These are phyloP conservation scores for Cenchrus americanus DNA, from an alignment of 176 grass and related monocot species.

Conservation along the genomic window DNA sequence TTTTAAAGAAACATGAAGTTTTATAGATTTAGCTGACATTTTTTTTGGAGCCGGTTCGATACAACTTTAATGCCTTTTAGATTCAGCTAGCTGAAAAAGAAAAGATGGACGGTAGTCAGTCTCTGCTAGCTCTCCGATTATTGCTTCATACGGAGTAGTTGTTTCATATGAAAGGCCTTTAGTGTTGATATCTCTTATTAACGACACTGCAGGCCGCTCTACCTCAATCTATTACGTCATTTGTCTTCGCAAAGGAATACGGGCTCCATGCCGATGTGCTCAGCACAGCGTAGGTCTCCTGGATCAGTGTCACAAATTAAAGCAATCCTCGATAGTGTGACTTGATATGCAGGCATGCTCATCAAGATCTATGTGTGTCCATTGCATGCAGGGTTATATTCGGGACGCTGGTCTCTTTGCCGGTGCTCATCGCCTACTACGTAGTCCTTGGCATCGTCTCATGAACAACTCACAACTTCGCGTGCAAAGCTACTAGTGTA, in stretches of 20 bases:
- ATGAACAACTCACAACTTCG: neutral
- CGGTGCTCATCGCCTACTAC: conserved; percentile 58
- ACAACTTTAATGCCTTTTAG: no score
- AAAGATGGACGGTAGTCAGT: neutral
- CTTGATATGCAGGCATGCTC: no score
- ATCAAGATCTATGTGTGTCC: neutral
- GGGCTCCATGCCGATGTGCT: conserved; percentile 75
- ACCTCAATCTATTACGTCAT: conserved; percentile 73
- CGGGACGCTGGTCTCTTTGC: conserved; percentile 67
- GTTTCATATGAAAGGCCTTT: neutral
- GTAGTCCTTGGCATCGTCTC: conserved; percentile 42
- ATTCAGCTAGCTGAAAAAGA: no score
- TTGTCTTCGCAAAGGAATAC: conserved; percentile 84
- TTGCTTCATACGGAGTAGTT: no score
- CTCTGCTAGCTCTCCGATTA: neutral
- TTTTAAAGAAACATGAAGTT: no score
- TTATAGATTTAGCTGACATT: neutral
- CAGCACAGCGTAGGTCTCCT: conserved; percentile 55
- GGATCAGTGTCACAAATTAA: no score
- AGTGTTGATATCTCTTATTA: neutral
- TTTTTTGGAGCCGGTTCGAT: no score
- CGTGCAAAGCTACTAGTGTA: no score
- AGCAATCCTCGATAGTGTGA: no score
- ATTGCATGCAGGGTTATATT: conserved; percentile 67
- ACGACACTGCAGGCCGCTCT: conserved; percentile 57